Conservation (phyloP, 2,329 filamentous ascomycete species). For the Stagonosporopsis tanaceti region DNA sequence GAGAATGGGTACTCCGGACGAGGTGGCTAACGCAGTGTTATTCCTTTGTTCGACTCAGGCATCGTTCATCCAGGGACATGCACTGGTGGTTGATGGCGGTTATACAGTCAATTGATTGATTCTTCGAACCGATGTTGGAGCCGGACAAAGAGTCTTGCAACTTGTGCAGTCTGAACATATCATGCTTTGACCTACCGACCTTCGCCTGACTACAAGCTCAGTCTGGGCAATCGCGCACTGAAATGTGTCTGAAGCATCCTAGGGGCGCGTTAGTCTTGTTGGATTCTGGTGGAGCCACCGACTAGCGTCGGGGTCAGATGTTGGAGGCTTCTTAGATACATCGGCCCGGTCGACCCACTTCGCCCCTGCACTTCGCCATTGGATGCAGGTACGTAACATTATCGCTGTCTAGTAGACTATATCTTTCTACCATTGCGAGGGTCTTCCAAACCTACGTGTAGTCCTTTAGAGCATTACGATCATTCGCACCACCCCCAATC, state of each 20-base stretch:
- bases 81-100: slow-evolving; percentile 58
- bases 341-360: slow-evolving; percentile 20
- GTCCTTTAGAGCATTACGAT: not conserved
- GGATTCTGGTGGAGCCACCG: not conserved
- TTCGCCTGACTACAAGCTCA: not conserved
- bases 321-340: slow-evolving; percentile 24
- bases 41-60: slow-evolving; percentile 62
- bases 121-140: not conserved
- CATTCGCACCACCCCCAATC: not conserved
- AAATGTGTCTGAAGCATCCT: not conserved
- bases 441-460: no score
- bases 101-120: slow-evolving; percentile 38
- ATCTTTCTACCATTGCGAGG: not conserved
- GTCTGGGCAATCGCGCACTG: not conserved
- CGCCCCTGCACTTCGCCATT: slow-evolving; percentile 8
- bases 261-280: not conserved
- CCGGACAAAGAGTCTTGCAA: not conserved
- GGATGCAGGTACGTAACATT: slow-evolving; percentile 22
- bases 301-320: slow-evolving; percentile 32
- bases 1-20: slow-evolving; percentile 59
- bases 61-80: slow-evolving; percentile 62
- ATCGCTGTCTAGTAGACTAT: slow-evolving; percentile 4
- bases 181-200: not conserved
- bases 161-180: not conserved
- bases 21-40: slow-evolving; percentile 62